Percentiles rank a stretch among this genome's conserved stretches.
These are phyloP conservation scores for Rhynchosporium agropyri DNA, from an alignment of 2,329 filamentous ascomycete species.

Conservation along the genomic window DNA sequence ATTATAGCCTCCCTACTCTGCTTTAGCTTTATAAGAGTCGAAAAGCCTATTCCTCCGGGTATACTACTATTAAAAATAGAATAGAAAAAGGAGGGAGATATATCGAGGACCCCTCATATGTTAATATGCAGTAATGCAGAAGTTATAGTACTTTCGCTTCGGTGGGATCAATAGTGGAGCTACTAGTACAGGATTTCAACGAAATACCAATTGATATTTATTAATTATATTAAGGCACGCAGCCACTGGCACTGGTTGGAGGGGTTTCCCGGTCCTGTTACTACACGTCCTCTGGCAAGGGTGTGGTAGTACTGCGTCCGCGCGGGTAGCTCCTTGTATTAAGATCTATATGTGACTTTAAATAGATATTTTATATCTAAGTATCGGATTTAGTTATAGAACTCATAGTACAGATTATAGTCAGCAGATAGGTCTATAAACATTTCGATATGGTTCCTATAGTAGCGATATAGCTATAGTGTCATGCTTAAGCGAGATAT, in stretches of 20 bases:
- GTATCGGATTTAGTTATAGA: slow-evolving; percentile 1
- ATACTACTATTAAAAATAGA: too few species aligned
- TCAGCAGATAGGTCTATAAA: neutral
- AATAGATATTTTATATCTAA: neutral
- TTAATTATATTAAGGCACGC: too few species aligned
- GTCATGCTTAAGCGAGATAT: neutral
- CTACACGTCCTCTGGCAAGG: slow-evolving; percentile 4
- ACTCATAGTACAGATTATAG: neutral
- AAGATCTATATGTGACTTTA: neutral
- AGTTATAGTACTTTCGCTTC: too few species aligned
- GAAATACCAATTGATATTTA: too few species aligned
- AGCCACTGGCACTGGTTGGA: slow-evolving; percentile 1
- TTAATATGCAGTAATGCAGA: too few species aligned
- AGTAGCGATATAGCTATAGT: neutral
- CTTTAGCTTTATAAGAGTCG: too few species aligned
- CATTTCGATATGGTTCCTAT: neutral
- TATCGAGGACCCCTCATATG: too few species aligned
- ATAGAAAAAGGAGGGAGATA: too few species aligned
- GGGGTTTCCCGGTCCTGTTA: slow-evolving; percentile 2
- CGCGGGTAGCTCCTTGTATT: neutral
- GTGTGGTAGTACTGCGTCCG: neutral
- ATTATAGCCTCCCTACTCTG: too few species aligned
- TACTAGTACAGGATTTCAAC: too few species aligned
- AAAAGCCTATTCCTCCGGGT: too few species aligned
- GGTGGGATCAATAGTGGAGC: too few species aligned